These are phyloP conservation scores for Podila clonocystis DNA, from an alignment of 192 early-diverging fungal genomes.

Conservation along the genomic window DNA sequence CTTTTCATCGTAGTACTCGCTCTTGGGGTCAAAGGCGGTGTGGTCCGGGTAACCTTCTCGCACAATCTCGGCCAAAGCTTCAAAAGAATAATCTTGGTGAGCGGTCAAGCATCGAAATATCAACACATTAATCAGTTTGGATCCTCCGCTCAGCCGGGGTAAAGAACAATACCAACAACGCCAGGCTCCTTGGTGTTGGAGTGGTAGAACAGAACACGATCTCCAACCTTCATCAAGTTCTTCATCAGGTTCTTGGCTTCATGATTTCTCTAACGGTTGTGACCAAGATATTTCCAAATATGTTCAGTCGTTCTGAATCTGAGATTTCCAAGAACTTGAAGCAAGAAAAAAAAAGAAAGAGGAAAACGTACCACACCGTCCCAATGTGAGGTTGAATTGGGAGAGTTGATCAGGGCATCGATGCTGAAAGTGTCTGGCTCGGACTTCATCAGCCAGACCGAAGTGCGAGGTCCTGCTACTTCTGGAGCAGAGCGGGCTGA, in stretches of 20 bases:
- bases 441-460: conserved; percentile 86
- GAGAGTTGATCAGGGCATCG: conserved; percentile 65
- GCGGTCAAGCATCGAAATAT: too few species aligned
- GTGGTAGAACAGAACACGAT: conserved; percentile 84
- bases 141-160: too few species aligned
- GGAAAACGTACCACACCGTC: conserved; percentile 73
- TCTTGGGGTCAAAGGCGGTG: conserved; percentile 76
- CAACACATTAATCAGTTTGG: too few species aligned
- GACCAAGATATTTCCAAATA: neutral
- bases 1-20: conserved; percentile 86
- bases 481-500: neutral
- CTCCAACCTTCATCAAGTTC: conserved; percentile 77
- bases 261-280: conserved; percentile 67
- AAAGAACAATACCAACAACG: conserved; percentile 68
- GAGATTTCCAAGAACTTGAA: neutral
- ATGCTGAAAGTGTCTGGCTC: conserved; percentile 78
- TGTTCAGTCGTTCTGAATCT: neutral
- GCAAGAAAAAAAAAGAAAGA: neutral
- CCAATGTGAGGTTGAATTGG: conserved; percentile 67
- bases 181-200: conserved; percentile 88
- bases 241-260: conserved; percentile 87
- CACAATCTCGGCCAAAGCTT: conserved; percentile 55
- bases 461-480: conserved; percentile 4
- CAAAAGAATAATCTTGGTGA: too few species aligned
- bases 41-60: conserved; percentile 78